These are phyloP conservation scores for Lentinula sp. DNA, from an alignment of 768 basidiomycete species.

Conservation along the genomic window DNA sequence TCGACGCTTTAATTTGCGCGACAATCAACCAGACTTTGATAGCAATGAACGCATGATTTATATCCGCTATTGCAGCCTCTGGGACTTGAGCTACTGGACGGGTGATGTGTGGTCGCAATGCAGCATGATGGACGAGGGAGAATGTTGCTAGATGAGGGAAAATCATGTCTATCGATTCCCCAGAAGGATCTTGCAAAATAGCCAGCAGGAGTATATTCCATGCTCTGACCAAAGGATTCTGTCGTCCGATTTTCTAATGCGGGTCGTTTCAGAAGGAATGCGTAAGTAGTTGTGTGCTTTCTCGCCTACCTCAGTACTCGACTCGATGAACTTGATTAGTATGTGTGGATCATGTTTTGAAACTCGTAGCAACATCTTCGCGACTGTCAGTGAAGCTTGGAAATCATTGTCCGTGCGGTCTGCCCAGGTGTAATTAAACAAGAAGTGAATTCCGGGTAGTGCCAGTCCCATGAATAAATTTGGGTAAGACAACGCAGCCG, in stretches of 20 bases:
- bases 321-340: slow-evolving; percentile 30
- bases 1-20: slow-evolving; percentile 30
- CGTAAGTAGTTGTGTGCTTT: neutral
- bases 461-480: slow-evolving; percentile 33
- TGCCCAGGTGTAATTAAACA: slow-evolving; percentile 42
- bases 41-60: slow-evolving; percentile 64
- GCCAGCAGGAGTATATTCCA: slow-evolving; percentile 64
- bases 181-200: slow-evolving; percentile 36
- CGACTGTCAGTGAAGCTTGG: slow-evolving; percentile 41
- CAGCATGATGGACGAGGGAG: slow-evolving; percentile 35
- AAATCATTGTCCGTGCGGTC: slow-evolving; percentile 50
- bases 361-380: slow-evolving; percentile 46
- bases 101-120: slow-evolving; percentile 32
- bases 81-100: slow-evolving; percentile 28
- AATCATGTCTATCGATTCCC: slow-evolving; percentile 32
- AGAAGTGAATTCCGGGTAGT: slow-evolving; percentile 45
- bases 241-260: slow-evolving; percentile 26
- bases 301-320: slow-evolving; percentile 27
- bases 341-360: slow-evolving; percentile 36
- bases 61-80: slow-evolving; percentile 45
- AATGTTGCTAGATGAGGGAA: slow-evolving; percentile 48
- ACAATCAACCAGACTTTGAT: slow-evolving; percentile 70
- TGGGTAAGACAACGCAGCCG: slow-evolving; percentile 24
- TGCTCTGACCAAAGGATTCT: slow-evolving; percentile 38
- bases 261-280: neutral